Evolutionary conservation across 139 green algal genomes (phyloP).

Genomic region (Pycnococcus provasolii): DNA sequence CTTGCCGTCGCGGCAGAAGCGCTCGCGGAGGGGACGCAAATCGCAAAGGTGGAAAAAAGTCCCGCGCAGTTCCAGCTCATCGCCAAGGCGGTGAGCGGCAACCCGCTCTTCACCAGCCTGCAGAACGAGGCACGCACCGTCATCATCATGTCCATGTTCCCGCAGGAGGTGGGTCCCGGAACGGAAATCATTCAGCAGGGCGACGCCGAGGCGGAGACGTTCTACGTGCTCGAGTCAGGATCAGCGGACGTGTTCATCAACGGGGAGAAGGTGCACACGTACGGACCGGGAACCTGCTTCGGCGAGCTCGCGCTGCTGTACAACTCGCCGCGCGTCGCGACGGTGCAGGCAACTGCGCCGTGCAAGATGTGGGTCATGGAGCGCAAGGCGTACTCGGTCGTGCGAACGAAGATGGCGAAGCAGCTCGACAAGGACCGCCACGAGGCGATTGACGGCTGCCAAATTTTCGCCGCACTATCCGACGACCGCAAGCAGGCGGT

Average conservation of each 20-base stretch:
- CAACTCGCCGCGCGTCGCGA: slow-evolving; percentile 66
- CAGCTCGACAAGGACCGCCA: slow-evolving; percentile 41
- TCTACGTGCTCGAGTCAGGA: slow-evolving; percentile 37
- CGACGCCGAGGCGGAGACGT: slow-evolving; percentile 41
- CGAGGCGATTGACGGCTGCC: slow-evolving; percentile 47
- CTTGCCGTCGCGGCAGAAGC: too few species aligned
- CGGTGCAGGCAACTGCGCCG: slow-evolving; percentile 51
- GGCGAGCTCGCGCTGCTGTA: slow-evolving; percentile 91
- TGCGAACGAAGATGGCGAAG: slow-evolving; percentile 59
- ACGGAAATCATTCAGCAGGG: slow-evolving; percentile 62
- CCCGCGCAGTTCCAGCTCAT: neutral
- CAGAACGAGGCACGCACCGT: neutral
- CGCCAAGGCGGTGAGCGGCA: slow-evolving; percentile 2
- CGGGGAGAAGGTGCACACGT: slow-evolving; percentile 2
- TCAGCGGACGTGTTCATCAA: slow-evolving; percentile 44
- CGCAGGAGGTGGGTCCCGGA: slow-evolving; percentile 32
- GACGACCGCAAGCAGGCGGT: slow-evolving; percentile 57
- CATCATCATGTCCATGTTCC: slow-evolving; percentile 64
- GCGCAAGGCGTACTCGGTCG: slow-evolving; percentile 56
- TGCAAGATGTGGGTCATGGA: slow-evolving; percentile 76
- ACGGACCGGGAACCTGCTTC: slow-evolving; percentile 52
- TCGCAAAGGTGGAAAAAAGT: neutral
- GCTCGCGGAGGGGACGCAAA: neutral
- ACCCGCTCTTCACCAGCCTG: slow-evolving; percentile 38
- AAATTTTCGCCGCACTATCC: slow-evolving; percentile 7